These are phyloP conservation scores for Saprolegnia parasitica DNA, from an alignment of 352 stramenopile species.

Conservation along the genomic window DNA sequence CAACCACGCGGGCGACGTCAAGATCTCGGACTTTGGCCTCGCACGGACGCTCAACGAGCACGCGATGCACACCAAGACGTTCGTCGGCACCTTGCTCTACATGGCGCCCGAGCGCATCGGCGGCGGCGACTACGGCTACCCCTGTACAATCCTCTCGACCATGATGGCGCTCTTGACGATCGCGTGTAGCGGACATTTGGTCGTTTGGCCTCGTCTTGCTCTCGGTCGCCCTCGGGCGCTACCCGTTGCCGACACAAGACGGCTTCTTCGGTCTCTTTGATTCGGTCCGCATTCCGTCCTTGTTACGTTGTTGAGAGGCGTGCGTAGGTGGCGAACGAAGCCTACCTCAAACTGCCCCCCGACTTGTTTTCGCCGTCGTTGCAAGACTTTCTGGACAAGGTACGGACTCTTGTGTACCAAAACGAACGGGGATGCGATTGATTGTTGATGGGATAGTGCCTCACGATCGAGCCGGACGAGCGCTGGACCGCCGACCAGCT, in stretches of 20 bases:
- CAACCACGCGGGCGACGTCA: conserved; percentile 79
- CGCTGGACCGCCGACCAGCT: conserved; percentile 58
- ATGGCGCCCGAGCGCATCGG: conserved; percentile 93
- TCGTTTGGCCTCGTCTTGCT: conserved; percentile 76
- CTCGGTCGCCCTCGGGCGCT: conserved; percentile 75
- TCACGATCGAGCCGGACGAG: conserved; percentile 59
- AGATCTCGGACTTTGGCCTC: conserved; percentile 87
- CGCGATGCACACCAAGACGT: conserved; percentile 78
- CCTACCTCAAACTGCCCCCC: conserved; percentile 56
- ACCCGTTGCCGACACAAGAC: conserved; percentile 79
- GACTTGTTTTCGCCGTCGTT: conserved; percentile 63
- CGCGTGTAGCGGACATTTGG: conserved; percentile 64
- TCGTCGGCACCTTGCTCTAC: conserved; percentile 91
- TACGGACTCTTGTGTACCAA: conserved; percentile 24
- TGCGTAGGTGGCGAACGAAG: conserved; percentile 67
- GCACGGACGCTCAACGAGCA: conserved; percentile 75
- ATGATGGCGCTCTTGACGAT: not conserved
- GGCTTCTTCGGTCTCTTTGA: conserved; percentile 86
- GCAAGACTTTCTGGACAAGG: conserved; percentile 63
- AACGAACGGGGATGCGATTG: not conserved
- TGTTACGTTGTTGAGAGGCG: not conserved
- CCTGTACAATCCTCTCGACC: conserved; percentile 36
- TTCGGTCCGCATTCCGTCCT: conserved; percentile 42
- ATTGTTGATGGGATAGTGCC: conserved; percentile 41
- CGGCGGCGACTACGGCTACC: conserved; percentile 86